phyloP scores from a whole-genome alignment of 306 rosid species.

The Pyrus communis region DNA sequence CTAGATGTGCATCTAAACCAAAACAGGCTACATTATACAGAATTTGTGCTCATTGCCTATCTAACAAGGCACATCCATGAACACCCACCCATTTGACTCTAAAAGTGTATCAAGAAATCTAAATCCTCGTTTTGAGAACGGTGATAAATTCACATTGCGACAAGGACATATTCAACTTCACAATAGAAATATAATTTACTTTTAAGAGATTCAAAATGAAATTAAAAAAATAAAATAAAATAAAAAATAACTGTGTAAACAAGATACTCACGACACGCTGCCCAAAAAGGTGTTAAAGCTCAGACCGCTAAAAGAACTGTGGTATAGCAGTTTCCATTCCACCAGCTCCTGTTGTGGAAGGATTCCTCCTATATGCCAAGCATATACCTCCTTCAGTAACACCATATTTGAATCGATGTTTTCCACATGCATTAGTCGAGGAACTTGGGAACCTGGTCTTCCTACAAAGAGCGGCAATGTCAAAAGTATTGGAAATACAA shows the following conservation, averaged over 20 bases:
- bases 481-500: constrained; percentile 7
- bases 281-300: constrained; percentile 95
- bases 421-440: constrained; percentile 42
- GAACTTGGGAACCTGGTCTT: constrained; percentile 67
- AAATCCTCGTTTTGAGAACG: background rate
- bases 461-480: constrained; percentile 30
- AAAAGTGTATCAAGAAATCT: background rate
- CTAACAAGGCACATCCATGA: background rate
- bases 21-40: background rate
- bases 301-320: constrained; percentile 74
- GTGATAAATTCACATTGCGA: background rate
- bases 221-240: background rate
- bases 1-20: background rate
- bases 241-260: background rate
- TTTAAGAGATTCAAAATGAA: background rate
- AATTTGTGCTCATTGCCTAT: background rate
- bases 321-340: constrained; percentile 90
- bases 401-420: constrained; percentile 39
- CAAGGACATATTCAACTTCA: background rate
- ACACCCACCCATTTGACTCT: background rate
- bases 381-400: constrained; percentile 66
- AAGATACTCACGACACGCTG: constrained; percentile 56
- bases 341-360: constrained; percentile 67
- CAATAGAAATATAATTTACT: background rate
- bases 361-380: constrained; percentile 95